phyloP scores from a whole-genome alignment of 73 alveolate genomes.

The Uronychia setigera region DNA sequence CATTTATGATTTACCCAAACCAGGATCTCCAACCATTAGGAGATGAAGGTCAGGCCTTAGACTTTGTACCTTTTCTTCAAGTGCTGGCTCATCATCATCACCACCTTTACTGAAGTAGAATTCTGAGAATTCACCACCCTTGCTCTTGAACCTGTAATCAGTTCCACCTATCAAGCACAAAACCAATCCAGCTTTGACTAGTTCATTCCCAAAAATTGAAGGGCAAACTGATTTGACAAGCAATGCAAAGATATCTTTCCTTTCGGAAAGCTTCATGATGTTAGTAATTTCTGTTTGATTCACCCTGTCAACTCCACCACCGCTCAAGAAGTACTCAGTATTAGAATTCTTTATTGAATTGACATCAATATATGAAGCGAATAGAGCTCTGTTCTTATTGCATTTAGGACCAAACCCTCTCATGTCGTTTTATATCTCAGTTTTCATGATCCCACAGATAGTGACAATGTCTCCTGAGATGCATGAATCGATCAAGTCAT shows the following conservation, averaged over 20 bases:
- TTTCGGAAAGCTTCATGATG: conserved; percentile 54
- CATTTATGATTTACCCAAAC: conserved; percentile 88
- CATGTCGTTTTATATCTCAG: conserved; percentile 62
- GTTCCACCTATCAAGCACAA: conserved; percentile 87
- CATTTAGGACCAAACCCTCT: conserved; percentile 48
- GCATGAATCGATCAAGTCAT: conserved; percentile 72
- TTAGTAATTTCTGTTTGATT: conserved; percentile 54
- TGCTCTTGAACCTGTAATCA: conserved; percentile 55
- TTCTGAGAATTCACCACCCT: conserved; percentile 29
- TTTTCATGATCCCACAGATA: conserved; percentile 82
- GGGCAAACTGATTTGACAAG: conserved; percentile 81
- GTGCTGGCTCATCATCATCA: conserved; percentile 39
- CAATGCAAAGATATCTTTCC: conserved; percentile 58
- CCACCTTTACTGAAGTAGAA: background rate
- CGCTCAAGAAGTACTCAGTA: background rate
- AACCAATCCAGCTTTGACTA: conserved; percentile 85
- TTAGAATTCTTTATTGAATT: conserved; percentile 56
- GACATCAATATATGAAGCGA: conserved; percentile 68
- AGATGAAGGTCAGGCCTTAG: conserved; percentile 78
- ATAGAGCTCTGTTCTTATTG: conserved; percentile 68
- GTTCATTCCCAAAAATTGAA: conserved; percentile 86
- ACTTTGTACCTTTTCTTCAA: conserved; percentile 21
- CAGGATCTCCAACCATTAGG: conserved; percentile 87
- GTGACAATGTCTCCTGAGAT: conserved; percentile 83
- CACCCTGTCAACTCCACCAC: conserved; percentile 30